Evolutionary conservation across 2,329 filamentous ascomycete species (phyloP).

Genomic region (Apiospora koreana): DNA sequence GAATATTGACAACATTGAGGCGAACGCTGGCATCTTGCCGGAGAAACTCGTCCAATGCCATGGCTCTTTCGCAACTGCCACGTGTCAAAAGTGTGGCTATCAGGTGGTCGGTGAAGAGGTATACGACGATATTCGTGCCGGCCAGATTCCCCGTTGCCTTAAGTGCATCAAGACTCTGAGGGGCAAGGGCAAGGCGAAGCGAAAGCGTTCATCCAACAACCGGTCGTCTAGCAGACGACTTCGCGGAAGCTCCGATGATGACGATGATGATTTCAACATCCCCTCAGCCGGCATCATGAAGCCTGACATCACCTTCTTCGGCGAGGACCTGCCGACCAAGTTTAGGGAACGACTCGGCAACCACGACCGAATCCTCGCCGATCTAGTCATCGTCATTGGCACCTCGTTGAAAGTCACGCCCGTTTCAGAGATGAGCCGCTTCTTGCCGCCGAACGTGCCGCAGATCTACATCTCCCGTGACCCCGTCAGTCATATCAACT

Average conservation of each 20-base stretch:
- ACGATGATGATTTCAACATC: slow-evolving; percentile 61
- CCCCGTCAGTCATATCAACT: slow-evolving; percentile 85
- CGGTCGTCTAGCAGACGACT: slow-evolving; percentile 33
- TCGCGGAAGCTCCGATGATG: slow-evolving; percentile 48
- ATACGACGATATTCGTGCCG: slow-evolving; percentile 75
- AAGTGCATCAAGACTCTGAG: slow-evolving; percentile 62
- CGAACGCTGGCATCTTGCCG: slow-evolving; percentile 76
- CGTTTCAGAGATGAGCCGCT: slow-evolving; percentile 86
- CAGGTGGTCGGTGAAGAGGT: slow-evolving; percentile 75
- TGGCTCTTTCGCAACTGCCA: slow-evolving; percentile 91
- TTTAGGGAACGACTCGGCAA: slow-evolving; percentile 82
- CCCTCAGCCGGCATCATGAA: slow-evolving; percentile 82
- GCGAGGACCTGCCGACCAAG: slow-evolving; percentile 80
- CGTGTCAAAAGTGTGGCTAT: slow-evolving; percentile 79
- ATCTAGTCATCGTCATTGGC: slow-evolving; percentile 93
- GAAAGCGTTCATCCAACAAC: slow-evolving; percentile 55
- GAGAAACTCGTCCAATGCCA: slow-evolving; percentile 94
- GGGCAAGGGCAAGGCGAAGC: slow-evolving; percentile 51
- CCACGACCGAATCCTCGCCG: slow-evolving; percentile 76
- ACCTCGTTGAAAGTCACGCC: slow-evolving; percentile 95
- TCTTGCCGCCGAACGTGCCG: slow-evolving; percentile 75
- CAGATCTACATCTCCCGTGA: slow-evolving; percentile 89
- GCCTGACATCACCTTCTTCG: slow-evolving; percentile 98
- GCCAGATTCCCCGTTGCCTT: slow-evolving; percentile 76
- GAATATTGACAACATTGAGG: slow-evolving; percentile 96